Percentiles rank a stretch among this genome's conserved stretches.
Conservation (phyloP, 139 green algal genomes). For the Coelastrella sp. region DNA sequence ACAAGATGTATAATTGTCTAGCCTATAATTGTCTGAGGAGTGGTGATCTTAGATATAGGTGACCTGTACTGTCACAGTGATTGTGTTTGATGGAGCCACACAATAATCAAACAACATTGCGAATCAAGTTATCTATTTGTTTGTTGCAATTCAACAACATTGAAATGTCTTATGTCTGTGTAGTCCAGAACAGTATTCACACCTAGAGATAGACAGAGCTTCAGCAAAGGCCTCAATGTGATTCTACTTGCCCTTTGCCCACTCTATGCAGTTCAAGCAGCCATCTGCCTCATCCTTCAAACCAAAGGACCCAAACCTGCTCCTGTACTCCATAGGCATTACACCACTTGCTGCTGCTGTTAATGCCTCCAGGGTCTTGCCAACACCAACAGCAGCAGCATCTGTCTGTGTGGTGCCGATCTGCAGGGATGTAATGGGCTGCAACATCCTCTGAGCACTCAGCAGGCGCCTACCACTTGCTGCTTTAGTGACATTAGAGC, state of each 20-base stretch:
- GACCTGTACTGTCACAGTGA: no score
- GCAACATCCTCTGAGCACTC: not conserved
- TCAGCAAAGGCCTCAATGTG: no score
- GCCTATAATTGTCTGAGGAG: no score
- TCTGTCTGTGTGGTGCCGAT: constrained; percentile 2
- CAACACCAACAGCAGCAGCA: not conserved
- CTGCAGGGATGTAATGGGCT: not conserved
- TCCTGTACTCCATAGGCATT: constrained; percentile 18
- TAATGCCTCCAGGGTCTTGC: not conserved
- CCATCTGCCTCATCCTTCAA: not conserved
- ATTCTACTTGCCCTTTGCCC: not conserved
- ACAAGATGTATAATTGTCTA: no score
- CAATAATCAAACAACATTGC: no score
- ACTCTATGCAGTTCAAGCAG: constrained; percentile 20
- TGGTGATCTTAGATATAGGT: no score
- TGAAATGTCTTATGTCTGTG: no score
- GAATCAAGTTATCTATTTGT: no score
- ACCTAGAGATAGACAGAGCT: no score
- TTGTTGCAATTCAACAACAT: no score
- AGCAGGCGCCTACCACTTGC: not conserved
- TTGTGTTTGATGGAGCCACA: no score
- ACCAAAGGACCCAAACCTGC: constrained; percentile 3
- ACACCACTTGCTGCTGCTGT: not conserved
- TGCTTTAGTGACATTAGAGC: not conserved
- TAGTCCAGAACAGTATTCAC: no score